Base-by-base conservation (phyloP, 2,329 filamentous ascomycete species). In the Myotisia sp. region DNA sequence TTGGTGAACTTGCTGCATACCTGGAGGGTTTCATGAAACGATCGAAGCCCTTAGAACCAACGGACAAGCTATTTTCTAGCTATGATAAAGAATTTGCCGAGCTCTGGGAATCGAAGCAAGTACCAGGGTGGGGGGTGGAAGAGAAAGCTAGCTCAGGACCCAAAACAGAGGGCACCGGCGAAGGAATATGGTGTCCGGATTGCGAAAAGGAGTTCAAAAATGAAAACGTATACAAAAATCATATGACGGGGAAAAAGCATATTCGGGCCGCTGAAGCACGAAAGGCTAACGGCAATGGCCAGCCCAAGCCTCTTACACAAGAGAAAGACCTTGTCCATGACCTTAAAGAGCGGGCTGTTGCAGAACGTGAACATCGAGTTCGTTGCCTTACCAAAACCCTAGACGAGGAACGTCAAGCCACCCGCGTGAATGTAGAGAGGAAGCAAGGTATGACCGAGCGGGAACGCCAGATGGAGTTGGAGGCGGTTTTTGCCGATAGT, bases 361-460 rank as follows among this genome's bases (percentile, higher is more conserved):
- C 90, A 2, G 82, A 90, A 53, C 77, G 85, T 36, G 90, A 98
- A 53, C 79, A 79, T 55, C 74, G 84, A 12, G 71, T 94, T 34
- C 80, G 78, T 52, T 79, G 79, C 35, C 68, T 98, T 5, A 75
- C 83, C 6, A 71, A 76, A 30, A 74, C 80, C 3, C 90, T 98
- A 74, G 78, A 81, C 52, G 80, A 79, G 9, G 83, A 93, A 52
- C 79, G 87, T 37, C 72, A 79, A 55, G 87, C 93, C 50, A 95
- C 90, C 0, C 74, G 81, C 31, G 79, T 90, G 47, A 95, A 98
- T 50, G 85, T 95, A 7, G 92, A 98, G 67, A 80, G 90, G 33
- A 90, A 84, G 56, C 84, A 92, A 54, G 87, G 87, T 44, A 93
- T 98, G 85, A 98, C 90, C 3, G 87, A 95, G 53, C 77, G 85